phyloP scores from a whole-genome alignment of 2,329 filamentous ascomycete genomes.

The Pseudogymnoascus sp. region DNA sequence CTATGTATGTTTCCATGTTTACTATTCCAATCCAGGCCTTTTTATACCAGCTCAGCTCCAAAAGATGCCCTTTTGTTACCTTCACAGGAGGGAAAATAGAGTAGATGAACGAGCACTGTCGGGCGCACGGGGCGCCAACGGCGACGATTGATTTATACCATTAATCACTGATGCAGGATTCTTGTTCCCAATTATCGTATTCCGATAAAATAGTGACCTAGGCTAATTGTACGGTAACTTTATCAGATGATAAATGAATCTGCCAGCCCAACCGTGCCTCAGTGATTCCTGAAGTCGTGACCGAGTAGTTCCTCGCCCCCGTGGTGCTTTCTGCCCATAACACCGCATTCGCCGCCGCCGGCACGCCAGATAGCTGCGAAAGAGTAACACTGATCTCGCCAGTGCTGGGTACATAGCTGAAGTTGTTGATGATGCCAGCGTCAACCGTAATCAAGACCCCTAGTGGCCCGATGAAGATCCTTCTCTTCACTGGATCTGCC shows the following conservation, averaged over 20 bases:
- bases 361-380: background rate
- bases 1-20: too few species aligned
- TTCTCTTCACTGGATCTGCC: constrained; percentile 38
- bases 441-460: constrained; percentile 35
- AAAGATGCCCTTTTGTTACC: too few species aligned
- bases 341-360: background rate
- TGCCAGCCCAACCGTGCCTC: background rate
- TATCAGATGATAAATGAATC: background rate
- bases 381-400: background rate
- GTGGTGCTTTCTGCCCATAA: background rate
- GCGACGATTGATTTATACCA: too few species aligned
- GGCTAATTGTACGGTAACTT: background rate
- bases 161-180: too few species aligned
- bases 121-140: too few species aligned
- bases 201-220: background rate
- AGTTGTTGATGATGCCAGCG: constrained; percentile 34
- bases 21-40: too few species aligned
- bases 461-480: constrained; percentile 40
- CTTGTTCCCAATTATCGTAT: too few species aligned
- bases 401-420: constrained; percentile 26
- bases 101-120: too few species aligned
- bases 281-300: background rate
- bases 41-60: too few species aligned
- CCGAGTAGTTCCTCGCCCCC: background rate
- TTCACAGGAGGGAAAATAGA: too few species aligned